Percentiles rank a stretch among this genome's conserved stretches.
Conservation (phyloP, 2,329 filamentous ascomycete genomes). For the Neonectria coccinea region DNA sequence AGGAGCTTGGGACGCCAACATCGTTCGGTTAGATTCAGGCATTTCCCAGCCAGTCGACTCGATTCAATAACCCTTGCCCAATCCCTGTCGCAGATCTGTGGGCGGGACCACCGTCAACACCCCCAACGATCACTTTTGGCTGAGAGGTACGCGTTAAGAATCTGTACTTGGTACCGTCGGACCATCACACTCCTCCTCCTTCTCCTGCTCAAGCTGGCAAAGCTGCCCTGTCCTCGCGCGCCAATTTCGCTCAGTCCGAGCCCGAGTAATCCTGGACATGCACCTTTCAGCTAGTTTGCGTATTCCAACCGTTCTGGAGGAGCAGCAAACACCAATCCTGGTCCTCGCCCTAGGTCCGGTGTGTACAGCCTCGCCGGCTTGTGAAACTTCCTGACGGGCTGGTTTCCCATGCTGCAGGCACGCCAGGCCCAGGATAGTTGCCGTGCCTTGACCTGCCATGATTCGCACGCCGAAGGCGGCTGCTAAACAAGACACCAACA, state of each 20-base stretch:
- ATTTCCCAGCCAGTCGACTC: constrained; percentile 16
- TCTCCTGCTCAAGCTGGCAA: background rate
- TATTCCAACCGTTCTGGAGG: constrained; percentile 10
- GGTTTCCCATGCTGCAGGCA: constrained; percentile 33
- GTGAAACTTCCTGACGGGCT: constrained; percentile 36
- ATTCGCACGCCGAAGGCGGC: constrained; percentile 31
- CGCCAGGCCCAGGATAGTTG: constrained; percentile 31
- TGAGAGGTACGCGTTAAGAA: background rate
- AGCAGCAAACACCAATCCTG: constrained; percentile 10
- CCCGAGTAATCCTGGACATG: constrained; percentile 24
- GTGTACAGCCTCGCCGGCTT: constrained; percentile 27
- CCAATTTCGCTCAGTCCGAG: constrained; percentile 29
- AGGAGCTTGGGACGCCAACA: constrained; percentile 9
- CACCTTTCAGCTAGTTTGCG: constrained; percentile 31
- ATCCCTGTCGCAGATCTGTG: constrained; percentile 25
- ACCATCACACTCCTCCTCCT: constrained; percentile 5
- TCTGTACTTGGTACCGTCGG: constrained; percentile 3
- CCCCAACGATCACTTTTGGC: constrained; percentile 16
- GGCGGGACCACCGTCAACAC: constrained; percentile 23
- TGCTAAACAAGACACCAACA: constrained; percentile 27
- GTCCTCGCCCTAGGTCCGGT: constrained; percentile 12
- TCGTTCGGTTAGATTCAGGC: constrained; percentile 26
- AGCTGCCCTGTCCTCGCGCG: constrained; percentile 15
- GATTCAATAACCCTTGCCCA: constrained; percentile 13
- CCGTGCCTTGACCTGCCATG: constrained; percentile 34